Evolutionary conservation across 1,284 basidiomycete genomes (phyloP).

Genomic region (Neotropicomus parvogracilis): DNA sequence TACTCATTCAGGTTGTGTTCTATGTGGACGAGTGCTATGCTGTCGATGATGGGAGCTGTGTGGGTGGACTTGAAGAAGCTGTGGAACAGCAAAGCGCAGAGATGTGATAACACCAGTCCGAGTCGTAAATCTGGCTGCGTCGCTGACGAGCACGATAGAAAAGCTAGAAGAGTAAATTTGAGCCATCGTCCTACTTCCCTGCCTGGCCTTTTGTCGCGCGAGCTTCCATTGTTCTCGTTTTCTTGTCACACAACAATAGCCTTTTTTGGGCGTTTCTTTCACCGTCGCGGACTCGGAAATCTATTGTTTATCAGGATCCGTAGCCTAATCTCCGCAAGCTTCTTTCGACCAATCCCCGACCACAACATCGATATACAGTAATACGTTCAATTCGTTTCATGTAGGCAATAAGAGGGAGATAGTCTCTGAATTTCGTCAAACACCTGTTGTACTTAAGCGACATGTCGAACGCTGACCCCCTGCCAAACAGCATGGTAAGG

Average conservation of each 20-base stretch:
- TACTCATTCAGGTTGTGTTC: constrained; percentile 24
- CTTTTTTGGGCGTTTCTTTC: constrained; percentile 17
- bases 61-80: background rate
- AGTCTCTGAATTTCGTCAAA: too few relatives aligned
- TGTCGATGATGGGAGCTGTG: background rate
- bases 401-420: too few relatives aligned
- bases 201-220: constrained; percentile 27
- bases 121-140: constrained; percentile 4
- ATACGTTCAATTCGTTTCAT: too few relatives aligned
- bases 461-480: background rate
- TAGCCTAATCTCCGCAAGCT: background rate
- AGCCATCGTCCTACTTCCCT: constrained; percentile 4
- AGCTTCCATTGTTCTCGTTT: constrained; percentile 26
- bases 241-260: constrained; percentile 26
- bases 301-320: constrained; percentile 18
- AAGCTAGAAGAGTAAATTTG: background rate
- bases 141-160: constrained; percentile 18
- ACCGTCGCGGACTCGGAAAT: constrained; percentile 20
- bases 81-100: background rate
- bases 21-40: background rate
- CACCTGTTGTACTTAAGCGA: background rate
- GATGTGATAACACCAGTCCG: constrained; percentile 18
- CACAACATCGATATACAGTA: too few relatives aligned
- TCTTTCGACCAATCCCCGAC: too few relatives aligned
- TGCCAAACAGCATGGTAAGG: background rate